These are phyloP conservation scores for Phoma herbarum DNA, from an alignment of 2,329 filamentous ascomycete species.

Conservation along the genomic window DNA sequence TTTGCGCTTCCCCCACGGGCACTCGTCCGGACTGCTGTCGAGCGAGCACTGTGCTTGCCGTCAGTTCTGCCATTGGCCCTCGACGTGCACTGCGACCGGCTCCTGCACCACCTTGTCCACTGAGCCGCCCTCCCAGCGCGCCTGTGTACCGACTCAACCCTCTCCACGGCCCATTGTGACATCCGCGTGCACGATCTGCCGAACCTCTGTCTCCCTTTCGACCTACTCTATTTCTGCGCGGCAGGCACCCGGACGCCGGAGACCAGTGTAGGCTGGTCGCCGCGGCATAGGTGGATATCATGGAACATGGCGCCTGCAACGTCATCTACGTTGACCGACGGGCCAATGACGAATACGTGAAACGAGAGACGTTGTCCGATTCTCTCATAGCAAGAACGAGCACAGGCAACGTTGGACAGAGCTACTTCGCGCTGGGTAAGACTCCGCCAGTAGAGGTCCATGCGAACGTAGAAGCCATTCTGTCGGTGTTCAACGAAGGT, in stretches of 20 bases:
- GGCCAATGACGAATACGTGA: conserved; percentile 53
- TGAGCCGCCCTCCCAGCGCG: neutral
- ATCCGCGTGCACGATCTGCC: conserved; percentile 8
- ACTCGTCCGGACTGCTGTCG: conserved; percentile 20
- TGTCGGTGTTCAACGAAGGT: conserved; percentile 56
- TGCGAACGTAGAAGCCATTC: conserved; percentile 51
- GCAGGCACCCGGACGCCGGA: conserved; percentile 37
- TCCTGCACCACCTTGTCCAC: conserved; percentile 14
- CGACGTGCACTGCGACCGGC: conserved; percentile 20
- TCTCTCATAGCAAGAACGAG: conserved; percentile 46
- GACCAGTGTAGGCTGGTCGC: conserved; percentile 46
- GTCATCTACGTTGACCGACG: conserved; percentile 56
- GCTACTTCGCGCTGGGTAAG: conserved; percentile 49
- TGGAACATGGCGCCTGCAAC: conserved; percentile 57
- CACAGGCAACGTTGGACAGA: conserved; percentile 45
- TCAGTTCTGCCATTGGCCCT: conserved; percentile 28
- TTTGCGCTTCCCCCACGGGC: conserved; percentile 31
- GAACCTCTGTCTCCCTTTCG: neutral
- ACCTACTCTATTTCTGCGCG: conserved; percentile 39
- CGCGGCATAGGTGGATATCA: conserved; percentile 45
- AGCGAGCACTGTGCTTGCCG: conserved; percentile 16
- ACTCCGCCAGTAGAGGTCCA: conserved; percentile 47
- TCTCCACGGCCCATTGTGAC: neutral
- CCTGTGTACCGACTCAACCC: neutral
- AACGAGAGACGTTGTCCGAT: conserved; percentile 47